Conservation (phyloP, 2,329 filamentous ascomycete species). For the Leptosphaerulina australis region DNA sequence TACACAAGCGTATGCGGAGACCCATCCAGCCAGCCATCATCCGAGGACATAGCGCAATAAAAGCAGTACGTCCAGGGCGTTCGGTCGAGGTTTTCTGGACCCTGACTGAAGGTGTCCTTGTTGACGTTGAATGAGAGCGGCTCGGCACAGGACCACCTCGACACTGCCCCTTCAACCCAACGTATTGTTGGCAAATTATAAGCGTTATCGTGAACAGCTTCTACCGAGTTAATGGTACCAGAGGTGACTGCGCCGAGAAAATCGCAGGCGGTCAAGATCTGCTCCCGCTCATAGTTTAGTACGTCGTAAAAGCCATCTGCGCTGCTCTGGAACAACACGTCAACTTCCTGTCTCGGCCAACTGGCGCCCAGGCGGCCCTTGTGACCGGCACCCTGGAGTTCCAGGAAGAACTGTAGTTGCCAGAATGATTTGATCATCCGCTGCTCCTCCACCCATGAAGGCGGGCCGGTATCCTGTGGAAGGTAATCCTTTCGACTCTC, state of each 20-base stretch:
- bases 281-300: neutral
- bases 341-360: neutral
- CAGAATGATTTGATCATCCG: conserved; percentile 17
- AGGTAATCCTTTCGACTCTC: conserved; percentile 13
- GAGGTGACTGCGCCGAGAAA: neutral
- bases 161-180: neutral
- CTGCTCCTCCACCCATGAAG: conserved; percentile 14
- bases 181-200: neutral
- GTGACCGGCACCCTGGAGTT: conserved; percentile 3
- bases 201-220: neutral
- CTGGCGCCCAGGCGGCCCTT: neutral
- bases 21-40: neutral
- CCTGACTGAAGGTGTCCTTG: conserved; percentile 6
- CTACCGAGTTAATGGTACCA: neutral
- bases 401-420: conserved; percentile 11
- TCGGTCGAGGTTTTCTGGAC: conserved; percentile 5
- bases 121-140: neutral
- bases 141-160: neutral
- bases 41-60: neutral
- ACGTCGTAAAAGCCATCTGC: neutral
- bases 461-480: conserved; percentile 8
- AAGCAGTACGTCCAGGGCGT: conserved; percentile 1
- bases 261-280: neutral
- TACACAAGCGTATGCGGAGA: neutral
- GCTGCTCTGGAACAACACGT: neutral